Base-by-base conservation (phyloP, 2,329 filamentous ascomycete species). In the Fusarium phyllophilum region DNA sequence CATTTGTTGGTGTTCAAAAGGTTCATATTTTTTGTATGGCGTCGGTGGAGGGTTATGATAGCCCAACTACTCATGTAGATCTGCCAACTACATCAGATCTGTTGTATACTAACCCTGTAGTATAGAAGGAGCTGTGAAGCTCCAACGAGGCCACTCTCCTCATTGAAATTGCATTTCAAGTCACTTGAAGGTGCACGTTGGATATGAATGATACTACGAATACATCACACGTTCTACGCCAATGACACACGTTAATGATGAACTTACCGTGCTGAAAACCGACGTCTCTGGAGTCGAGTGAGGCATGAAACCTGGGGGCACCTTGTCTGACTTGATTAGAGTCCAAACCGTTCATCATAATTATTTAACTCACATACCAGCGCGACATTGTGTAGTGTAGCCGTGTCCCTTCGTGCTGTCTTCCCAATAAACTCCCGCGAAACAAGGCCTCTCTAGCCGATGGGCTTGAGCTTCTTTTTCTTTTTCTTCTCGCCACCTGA, bases 391-490 rank as follows among this genome's bases (percentile, higher is more conserved):
- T 70, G 29, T 56, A 67, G 54, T 66, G 56, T 66, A 68, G 42
- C 56, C 66, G 64, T 74, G 46, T 66, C 55, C 62, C 44, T 68
- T 57, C 46, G 36, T 60, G 41, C 22, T 55, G 62, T 62, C 56
- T 58, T 68, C 44, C 59, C 62, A 64, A 59, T 57, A 62, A 70
- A 73, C 29, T 62, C 55, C 59, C 36, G 52, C 38, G 29, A 49
- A 66, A 62, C 29, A 48, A 41, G 22, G 14, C 26, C 26, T 51
- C 17, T 31, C 85, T 78, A 90, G 39, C 88, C 89, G 66, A 91
- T 89, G 3, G 88, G 88, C 86, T 91, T 91, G 60, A 90, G 84
- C 86, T 94, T 93, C 86, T 93, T 93, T 83, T 91, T 89, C 82
- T 91, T 91, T 84, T 91, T 91, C 83, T 88, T 88, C 45, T 83